Conservation (phyloP, 805 yeast genomes). For the Sporopachydermia quercuum region DNA sequence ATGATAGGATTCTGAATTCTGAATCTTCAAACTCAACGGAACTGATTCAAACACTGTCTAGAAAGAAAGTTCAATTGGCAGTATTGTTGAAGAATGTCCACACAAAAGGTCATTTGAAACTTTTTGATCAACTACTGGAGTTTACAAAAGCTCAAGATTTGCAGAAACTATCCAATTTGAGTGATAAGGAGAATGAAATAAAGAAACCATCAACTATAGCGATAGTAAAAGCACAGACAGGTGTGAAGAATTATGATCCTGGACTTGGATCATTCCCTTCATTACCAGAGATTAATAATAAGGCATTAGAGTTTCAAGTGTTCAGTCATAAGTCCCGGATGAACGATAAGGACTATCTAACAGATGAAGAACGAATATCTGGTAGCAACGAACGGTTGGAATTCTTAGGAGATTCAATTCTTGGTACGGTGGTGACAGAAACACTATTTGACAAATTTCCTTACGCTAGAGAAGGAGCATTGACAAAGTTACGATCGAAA, state of each 20-base stretch:
- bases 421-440: conserved; percentile 55
- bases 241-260: neutral
- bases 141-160: neutral
- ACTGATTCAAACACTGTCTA: neutral
- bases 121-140: neutral
- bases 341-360: conserved; percentile 39
- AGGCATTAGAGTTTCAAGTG: conserved; percentile 46
- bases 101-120: neutral
- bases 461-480: conserved; percentile 61
- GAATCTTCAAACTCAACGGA: neutral
- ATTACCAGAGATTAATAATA: conserved; percentile 51
- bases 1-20: neutral
- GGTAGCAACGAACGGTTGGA: conserved; percentile 80
- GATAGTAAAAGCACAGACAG: neutral
- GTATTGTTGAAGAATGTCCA: neutral
- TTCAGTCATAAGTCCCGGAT: conserved; percentile 70
- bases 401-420: conserved; percentile 78
- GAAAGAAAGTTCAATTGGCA: neutral
- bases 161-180: neutral
- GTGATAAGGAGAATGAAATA: neutral
- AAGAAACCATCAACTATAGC: neutral
- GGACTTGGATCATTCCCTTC: conserved; percentile 30
- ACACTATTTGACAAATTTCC: conserved; percentile 56
- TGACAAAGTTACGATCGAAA: conserved; percentile 54
- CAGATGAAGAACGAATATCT: conserved; percentile 39